Conservation (phyloP, 1,284 basidiomycete species). For the Hypsizygus ulmarius region DNA sequence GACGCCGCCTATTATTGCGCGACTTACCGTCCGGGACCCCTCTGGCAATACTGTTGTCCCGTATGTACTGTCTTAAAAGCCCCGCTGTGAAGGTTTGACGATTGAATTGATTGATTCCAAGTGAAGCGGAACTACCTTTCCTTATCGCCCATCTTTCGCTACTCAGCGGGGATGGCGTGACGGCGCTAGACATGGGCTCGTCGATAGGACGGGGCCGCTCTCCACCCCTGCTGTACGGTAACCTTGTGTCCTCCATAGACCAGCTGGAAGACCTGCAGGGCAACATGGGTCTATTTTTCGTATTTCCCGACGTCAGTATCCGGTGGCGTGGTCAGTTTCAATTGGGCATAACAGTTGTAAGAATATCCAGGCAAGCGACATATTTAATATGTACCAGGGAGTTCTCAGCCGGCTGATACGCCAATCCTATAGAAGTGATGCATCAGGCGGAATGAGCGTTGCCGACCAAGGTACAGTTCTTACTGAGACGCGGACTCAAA, state of each 20-base stretch:
- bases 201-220: slow-evolving; percentile 45
- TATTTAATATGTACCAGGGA: slow-evolving; percentile 1
- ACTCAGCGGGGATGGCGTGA: slow-evolving; percentile 58
- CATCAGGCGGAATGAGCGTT: slow-evolving; percentile 45
- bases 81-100: slow-evolving; percentile 2
- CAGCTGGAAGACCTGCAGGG: slow-evolving; percentile 77
- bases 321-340: slow-evolving; percentile 74
- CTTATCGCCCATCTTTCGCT: slow-evolving; percentile 78
- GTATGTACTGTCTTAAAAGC: slow-evolving; percentile 43
- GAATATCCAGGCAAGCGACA: slow-evolving; percentile 68
- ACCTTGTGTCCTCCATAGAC: slow-evolving; percentile 77
- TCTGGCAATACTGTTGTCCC: slow-evolving; percentile 63
- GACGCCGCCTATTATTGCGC: slow-evolving; percentile 77
- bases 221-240: slow-evolving; percentile 76
- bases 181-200: slow-evolving; percentile 55
- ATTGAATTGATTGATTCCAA: slow-evolving; percentile 31
- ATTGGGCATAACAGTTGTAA: slow-evolving; percentile 71
- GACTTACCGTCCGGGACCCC: slow-evolving; percentile 71
- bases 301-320: slow-evolving; percentile 89
- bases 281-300: slow-evolving; percentile 76
- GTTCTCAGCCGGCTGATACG: slow-evolving; percentile 1
- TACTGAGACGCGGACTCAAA: slow-evolving; percentile 64
- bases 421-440: slow-evolving; percentile 41
- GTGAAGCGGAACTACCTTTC: slow-evolving; percentile 80
- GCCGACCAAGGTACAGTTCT: slow-evolving; percentile 57